Conservation (phyloP, 441 rosid species). For the Syzygium malaccense region DNA sequence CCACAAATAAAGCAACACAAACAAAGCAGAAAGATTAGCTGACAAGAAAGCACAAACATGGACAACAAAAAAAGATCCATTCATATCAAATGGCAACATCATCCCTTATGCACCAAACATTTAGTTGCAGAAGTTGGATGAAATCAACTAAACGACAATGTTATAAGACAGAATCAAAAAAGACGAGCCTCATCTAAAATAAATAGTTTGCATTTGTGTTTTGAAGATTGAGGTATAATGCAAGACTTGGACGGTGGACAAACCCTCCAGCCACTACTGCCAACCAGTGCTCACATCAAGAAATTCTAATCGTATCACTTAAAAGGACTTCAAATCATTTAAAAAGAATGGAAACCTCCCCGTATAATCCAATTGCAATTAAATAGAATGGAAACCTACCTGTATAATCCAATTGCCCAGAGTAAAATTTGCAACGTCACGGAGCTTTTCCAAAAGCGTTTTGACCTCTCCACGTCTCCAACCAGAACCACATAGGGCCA, state of each 20-base stretch:
- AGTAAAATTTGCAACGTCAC: neutral
- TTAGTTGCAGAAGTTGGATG: neutral
- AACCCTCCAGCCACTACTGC: neutral
- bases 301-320: neutral
- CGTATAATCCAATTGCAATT: too few relatives aligned
- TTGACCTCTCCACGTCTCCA: neutral
- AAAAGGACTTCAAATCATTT: neutral
- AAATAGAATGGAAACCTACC: neutral
- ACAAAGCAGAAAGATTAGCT: neutral
- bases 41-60: neutral
- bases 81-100: neutral
- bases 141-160: neutral
- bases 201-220: neutral
- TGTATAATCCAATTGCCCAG: neutral
- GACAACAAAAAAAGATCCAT: neutral
- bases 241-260: neutral
- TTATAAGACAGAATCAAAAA: neutral
- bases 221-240: neutral
- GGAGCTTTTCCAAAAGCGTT: neutral
- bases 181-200: neutral
- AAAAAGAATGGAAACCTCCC: neutral
- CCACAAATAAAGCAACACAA: neutral
- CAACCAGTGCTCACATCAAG: neutral
- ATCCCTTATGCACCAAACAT: neutral
- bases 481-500: neutral